phyloP scores from a whole-genome alignment of 768 basidiomycete species.

The Rhizopogon vinicolor region DNA sequence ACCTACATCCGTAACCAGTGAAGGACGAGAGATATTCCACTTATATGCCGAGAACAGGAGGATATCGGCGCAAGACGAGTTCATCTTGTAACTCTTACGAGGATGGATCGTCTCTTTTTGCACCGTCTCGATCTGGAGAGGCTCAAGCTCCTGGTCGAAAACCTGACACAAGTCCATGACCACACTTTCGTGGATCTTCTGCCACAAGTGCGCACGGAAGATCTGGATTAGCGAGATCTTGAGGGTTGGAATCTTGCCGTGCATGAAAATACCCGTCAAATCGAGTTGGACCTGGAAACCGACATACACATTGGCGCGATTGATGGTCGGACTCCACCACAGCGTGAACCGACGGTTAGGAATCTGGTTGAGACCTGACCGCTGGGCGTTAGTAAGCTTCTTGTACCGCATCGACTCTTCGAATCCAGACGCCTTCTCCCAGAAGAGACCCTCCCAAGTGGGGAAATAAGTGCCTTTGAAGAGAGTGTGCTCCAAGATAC shows the following conservation, averaged over 20 bases:
- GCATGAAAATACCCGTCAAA: slow-evolving; percentile 97
- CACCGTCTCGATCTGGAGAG: slow-evolving; percentile 97
- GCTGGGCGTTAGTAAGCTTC: slow-evolving; percentile 96
- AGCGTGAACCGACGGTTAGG: slow-evolving; percentile 98
- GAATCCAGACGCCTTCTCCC: slow-evolving; percentile 98
- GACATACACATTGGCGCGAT: slow-evolving; percentile 98
- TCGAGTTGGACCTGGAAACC: slow-evolving; percentile 99
- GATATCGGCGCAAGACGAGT: slow-evolving; percentile 99
- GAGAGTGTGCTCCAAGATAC: slow-evolving; percentile 92
- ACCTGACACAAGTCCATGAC: slow-evolving; percentile 98
- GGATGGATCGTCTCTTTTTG: slow-evolving; percentile 99
- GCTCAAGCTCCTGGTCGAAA: slow-evolving; percentile 98
- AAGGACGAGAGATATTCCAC: slow-evolving; percentile 98
- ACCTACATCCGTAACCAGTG: slow-evolving; percentile 87
- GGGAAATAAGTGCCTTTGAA: slow-evolving; percentile 99
- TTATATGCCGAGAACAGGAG: slow-evolving; percentile 94
- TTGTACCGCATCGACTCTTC: slow-evolving; percentile 96
- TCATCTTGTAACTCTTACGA: slow-evolving; percentile 99
- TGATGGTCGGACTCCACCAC: slow-evolving; percentile 99
- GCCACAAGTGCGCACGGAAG: slow-evolving; percentile 99
- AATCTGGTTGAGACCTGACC: slow-evolving; percentile 96
- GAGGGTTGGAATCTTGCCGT: slow-evolving; percentile 96
- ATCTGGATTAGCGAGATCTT: slow-evolving; percentile 99
- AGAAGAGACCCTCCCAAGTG: slow-evolving; percentile 98
- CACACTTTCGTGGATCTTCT: slow-evolving; percentile 94